Conservation (phyloP, 192 early-diverging fungal genomes). For the Coemansia sp. region DNA sequence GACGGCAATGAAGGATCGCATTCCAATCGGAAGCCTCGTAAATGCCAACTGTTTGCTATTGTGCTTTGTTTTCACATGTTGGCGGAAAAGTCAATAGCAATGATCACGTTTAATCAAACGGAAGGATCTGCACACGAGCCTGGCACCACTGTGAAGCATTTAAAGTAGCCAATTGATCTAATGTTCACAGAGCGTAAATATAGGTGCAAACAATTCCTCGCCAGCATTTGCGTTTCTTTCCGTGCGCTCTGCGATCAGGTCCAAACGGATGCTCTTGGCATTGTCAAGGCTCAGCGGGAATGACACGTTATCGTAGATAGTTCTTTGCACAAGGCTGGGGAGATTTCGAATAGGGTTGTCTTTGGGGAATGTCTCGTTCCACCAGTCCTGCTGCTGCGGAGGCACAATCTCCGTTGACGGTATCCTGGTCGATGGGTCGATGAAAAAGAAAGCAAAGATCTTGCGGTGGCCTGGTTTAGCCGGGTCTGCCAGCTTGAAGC, state of each 20-base stretch:
- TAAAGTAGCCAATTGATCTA: neutral
- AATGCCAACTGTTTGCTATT: too few species aligned
- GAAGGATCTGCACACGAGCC: too few species aligned
- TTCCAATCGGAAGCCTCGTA: too few species aligned
- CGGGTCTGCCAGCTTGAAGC: slow-evolving; percentile 27
- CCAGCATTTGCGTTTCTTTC: neutral
- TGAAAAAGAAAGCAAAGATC: slow-evolving; percentile 70
- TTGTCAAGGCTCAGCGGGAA: slow-evolving; percentile 42
- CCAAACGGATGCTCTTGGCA: slow-evolving; percentile 45
- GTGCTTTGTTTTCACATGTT: too few species aligned
- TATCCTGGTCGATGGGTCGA: slow-evolving; percentile 59
- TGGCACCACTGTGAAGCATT: too few species aligned
- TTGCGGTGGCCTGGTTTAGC: slow-evolving; percentile 65
- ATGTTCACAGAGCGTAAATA: neutral
- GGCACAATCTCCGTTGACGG: slow-evolving; percentile 46
- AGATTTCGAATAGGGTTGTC: slow-evolving; percentile 9
- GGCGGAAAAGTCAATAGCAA: too few species aligned
- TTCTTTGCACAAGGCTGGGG: slow-evolving; percentile 19
- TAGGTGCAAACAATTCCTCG: neutral
- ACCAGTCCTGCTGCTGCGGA: too few species aligned
- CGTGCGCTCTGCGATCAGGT: slow-evolving; percentile 32
- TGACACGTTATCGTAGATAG: slow-evolving; percentile 20
- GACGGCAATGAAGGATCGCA: too few species aligned
- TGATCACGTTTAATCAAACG: too few species aligned
- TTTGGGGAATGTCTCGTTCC: too few species aligned